These are phyloP conservation scores for Lojkania enalia DNA, from an alignment of 2,329 filamentous ascomycete species.

Conservation along the genomic window DNA sequence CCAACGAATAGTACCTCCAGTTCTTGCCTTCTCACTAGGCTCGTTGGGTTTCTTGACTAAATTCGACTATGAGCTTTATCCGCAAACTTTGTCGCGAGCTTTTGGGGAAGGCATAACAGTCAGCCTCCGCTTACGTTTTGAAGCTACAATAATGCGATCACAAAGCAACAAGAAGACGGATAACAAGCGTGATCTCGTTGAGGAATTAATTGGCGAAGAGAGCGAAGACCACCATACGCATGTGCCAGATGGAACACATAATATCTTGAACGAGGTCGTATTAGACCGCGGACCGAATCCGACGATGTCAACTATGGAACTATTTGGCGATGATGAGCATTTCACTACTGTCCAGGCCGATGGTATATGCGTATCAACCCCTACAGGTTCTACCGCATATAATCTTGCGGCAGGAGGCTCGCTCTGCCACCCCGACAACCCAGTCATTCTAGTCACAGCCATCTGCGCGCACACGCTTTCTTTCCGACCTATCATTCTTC, in stretches of 20 bases:
- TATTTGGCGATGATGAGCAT: slow-evolving; percentile 94
- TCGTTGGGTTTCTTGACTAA: slow-evolving; percentile 95
- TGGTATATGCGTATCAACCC: slow-evolving; percentile 90
- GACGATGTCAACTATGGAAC: slow-evolving; percentile 88
- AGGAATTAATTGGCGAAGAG: slow-evolving; percentile 87
- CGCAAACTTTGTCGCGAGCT: slow-evolving; percentile 68
- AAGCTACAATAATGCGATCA: slow-evolving; percentile 89
- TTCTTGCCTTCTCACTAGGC: slow-evolving; percentile 87
- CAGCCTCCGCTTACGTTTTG: slow-evolving; percentile 83
- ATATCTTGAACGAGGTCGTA: slow-evolving; percentile 97
- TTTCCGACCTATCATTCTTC: slow-evolving; percentile 94
- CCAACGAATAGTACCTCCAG: slow-evolving; percentile 90
- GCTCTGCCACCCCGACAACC: slow-evolving; percentile 93
- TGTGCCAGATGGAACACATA: slow-evolving; percentile 77
- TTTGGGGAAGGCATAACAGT: slow-evolving; percentile 87
- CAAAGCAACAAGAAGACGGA: slow-evolving; percentile 44
- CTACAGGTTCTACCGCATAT: slow-evolving; percentile 92
- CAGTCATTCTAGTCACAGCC: slow-evolving; percentile 89
- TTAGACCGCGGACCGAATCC: slow-evolving; percentile 92
- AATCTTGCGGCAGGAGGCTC: slow-evolving; percentile 95
- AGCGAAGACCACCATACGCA: slow-evolving; percentile 84
- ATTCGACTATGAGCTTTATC: slow-evolving; percentile 83
- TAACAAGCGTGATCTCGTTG: slow-evolving; percentile 62
- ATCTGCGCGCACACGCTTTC: slow-evolving; percentile 95
- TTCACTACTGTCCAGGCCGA: slow-evolving; percentile 94